Conservation (phyloP, 75 land plant species). For the Cryptomeria japonica region DNA sequence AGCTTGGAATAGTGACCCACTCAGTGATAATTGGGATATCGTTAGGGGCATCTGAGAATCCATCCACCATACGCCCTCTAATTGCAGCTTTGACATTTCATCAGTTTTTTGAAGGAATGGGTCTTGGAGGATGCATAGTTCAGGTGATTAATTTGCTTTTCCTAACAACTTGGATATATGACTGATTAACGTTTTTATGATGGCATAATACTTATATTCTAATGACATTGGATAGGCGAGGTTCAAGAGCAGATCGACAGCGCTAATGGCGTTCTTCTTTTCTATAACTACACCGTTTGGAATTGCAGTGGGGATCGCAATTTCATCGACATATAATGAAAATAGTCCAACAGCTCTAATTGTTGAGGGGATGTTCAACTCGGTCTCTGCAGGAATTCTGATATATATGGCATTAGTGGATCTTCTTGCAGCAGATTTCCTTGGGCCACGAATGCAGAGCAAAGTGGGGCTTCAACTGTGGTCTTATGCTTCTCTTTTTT, state of each 20-base stretch:
- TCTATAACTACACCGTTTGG: slow-evolving; percentile 40
- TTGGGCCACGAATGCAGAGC: slow-evolving; percentile 24
- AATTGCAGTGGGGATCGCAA: slow-evolving; percentile 35
- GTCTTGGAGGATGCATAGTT: slow-evolving; percentile 15
- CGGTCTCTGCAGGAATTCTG: slow-evolving; percentile 33
- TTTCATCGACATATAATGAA: slow-evolving; percentile 34
- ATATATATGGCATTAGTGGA: slow-evolving; percentile 45
- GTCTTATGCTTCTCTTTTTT: slow-evolving; percentile 17
- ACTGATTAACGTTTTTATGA: not conserved
- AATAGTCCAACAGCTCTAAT: slow-evolving; percentile 33
- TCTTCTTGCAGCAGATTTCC: slow-evolving; percentile 7
- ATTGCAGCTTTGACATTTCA: slow-evolving; percentile 70
- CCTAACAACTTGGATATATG: not conserved
- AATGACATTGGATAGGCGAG: slow-evolving; percentile 16
- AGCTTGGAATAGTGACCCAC: too few relatives aligned
- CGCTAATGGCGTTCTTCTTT: slow-evolving; percentile 31
- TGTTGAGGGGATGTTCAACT: slow-evolving; percentile 35
- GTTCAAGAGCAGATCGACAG: not conserved
- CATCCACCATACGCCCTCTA: slow-evolving; percentile 62
- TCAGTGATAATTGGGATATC: slow-evolving; percentile 65
- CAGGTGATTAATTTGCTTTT: slow-evolving; percentile 28
- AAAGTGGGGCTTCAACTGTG: slow-evolving; percentile 15
- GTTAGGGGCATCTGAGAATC: slow-evolving; percentile 63
- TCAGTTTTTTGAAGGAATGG: slow-evolving; percentile 81
- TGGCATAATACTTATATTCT: not conserved